Evolutionary conservation across 169 alveolate species (phyloP).

Genomic region (Plasmodium gallinaceum): DNA sequence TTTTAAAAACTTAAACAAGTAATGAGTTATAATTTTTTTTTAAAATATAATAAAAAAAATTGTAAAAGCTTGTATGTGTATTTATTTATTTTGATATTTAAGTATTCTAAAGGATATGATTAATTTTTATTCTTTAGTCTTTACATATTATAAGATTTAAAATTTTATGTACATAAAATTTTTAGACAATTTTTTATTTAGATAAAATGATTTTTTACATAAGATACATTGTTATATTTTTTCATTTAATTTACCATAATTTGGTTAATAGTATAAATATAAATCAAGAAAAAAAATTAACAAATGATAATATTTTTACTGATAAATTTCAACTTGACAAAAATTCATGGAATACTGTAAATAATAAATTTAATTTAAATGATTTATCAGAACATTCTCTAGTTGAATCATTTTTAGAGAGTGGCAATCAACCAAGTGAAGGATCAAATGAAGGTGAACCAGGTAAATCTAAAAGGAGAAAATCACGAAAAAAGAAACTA

Average conservation of each 20-base stretch:
- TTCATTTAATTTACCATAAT: neutral
- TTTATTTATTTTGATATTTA: too few relatives aligned
- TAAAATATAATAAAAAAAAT: too few relatives aligned
- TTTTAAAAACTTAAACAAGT: too few relatives aligned
- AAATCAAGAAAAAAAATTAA: neutral
- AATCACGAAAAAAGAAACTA: too few relatives aligned
- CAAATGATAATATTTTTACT: neutral
- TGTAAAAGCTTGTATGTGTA: too few relatives aligned
- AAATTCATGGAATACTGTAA: neutral
- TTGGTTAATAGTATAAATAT: neutral
- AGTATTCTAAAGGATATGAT: too few relatives aligned
- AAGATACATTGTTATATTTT: neutral
- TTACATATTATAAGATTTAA: neutral
- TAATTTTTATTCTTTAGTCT: too few relatives aligned
- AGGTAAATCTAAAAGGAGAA: too few relatives aligned
- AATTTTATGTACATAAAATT: neutral
- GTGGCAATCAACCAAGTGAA: neutral
- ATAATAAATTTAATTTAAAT: neutral
- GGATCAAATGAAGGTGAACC: too few relatives aligned
- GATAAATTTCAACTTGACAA: neutral
- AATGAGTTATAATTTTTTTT: too few relatives aligned
- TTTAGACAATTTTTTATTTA: neutral
- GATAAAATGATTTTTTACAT: neutral
- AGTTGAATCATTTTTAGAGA: conserved; percentile 3
- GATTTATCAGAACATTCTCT: neutral